Evolutionary conservation across 176 grass and related monocot genomes (phyloP), one percentile per base, ranked within the genome.

Genomic region (Ampelocalamus luodianensis): DNA sequence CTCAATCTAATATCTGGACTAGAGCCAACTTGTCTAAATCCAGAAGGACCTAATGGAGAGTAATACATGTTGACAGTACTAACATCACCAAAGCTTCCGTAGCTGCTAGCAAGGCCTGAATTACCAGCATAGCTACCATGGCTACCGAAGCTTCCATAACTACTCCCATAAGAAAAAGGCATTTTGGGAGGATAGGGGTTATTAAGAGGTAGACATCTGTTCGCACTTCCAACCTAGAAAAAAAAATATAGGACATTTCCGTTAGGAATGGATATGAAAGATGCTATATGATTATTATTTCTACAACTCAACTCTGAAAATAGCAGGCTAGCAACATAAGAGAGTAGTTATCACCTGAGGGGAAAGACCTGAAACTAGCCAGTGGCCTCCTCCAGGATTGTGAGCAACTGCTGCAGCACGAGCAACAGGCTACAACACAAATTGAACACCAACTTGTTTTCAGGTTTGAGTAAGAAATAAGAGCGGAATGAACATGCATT

Each of bases 301-400:
- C 38, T 83, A 86, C 61, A 86, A 70, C 34, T 85, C 5, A 72
- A 89, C 43, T 38, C 76, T 39, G 39, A 24, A 60, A 11, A 0
- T 24, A 24, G n/a, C 38, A 78, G 15, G 13, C 18, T 62, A 79
- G 36, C 14, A 85, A 26, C 37, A 27, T 44, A 36, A 51, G 36
- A 29, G 55, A 45, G n/a, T 40, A 68, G 22, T 60, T 53, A 83
- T 79, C 71, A 99, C 97, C 93, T 99, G 97, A 60, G 92, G 97
- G 56, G 97, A 99, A 84, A 99, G 93, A 60, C 97, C 97, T 83
- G 97, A 46, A 88, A 82, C 92, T 79, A 99, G 62, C 97, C 93
- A 99, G 67, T 99, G 93, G 42, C 93, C 97, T 54, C 88, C 86
- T 78, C 91, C 93, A 84, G 93, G 97, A 78, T 99, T 99, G 90